Evolutionary conservation across 2,329 filamentous ascomycete genomes (phyloP).

Genomic region (Arthrocladium fulminans): DNA sequence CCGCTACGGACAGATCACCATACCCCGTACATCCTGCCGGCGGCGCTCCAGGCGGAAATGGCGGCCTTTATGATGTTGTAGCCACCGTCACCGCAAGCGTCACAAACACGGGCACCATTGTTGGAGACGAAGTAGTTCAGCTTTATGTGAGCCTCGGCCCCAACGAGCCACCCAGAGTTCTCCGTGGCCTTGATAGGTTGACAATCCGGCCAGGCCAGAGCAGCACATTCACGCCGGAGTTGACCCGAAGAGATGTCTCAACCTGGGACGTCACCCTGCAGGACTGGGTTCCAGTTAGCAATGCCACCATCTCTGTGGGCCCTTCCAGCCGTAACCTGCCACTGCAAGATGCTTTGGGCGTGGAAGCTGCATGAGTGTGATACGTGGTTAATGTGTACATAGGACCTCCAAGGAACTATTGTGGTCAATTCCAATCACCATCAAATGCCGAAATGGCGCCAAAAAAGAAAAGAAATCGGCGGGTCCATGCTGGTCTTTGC

Average conservation of each 20-base stretch:
- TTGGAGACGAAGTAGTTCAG: constrained; percentile 46
- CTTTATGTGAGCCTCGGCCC: constrained; percentile 72
- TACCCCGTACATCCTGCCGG: neutral
- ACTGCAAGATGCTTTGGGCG: too few relatives aligned
- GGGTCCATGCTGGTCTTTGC: too few relatives aligned
- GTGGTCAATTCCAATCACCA: too few relatives aligned
- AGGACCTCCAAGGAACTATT: too few relatives aligned
- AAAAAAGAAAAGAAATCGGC: too few relatives aligned
- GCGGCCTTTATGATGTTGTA: neutral
- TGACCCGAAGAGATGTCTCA: neutral
- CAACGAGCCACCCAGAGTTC: constrained; percentile 54
- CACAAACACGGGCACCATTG: neutral
- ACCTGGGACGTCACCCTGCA: neutral
- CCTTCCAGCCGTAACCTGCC: neutral
- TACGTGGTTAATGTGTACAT: too few relatives aligned
- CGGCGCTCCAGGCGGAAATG: neutral
- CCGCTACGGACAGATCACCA: neutral
- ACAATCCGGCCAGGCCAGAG: constrained; percentile 56
- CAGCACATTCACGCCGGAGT: neutral
- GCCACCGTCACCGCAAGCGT: neutral
- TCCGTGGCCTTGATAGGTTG: constrained; percentile 75
- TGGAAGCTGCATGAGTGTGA: too few relatives aligned
- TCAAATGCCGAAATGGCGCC: too few relatives aligned
- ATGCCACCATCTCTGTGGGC: neutral
- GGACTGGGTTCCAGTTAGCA: neutral